These are phyloP conservation scores for Cladobotryum mycophilum DNA, from an alignment of 2,329 filamentous ascomycete species.

Conservation along the genomic window DNA sequence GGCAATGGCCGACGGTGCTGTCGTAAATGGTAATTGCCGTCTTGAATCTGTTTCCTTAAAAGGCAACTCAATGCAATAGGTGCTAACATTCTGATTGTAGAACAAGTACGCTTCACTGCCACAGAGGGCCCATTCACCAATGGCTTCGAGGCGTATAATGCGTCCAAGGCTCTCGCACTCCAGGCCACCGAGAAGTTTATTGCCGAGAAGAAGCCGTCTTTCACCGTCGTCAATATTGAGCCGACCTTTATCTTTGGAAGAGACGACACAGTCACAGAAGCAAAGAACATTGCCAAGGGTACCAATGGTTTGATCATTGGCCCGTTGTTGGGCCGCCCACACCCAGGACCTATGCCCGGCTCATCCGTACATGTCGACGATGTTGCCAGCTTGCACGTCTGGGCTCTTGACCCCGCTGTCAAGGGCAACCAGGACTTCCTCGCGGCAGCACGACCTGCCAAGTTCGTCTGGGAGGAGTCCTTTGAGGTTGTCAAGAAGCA, in stretches of 20 bases:
- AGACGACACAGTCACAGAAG: constrained; percentile 21
- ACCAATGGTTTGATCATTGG: not conserved
- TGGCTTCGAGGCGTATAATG: constrained; percentile 23
- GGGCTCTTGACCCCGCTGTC: not conserved
- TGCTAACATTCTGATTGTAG: no score
- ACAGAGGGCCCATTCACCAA: not conserved
- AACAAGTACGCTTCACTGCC: not conserved
- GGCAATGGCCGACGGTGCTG: not conserved
- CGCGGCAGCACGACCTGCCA: not conserved
- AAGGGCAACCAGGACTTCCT: constrained; percentile 3
- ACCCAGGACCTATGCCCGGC: constrained; percentile 6
- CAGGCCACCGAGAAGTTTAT: constrained; percentile 28
- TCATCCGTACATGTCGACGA: constrained; percentile 13
- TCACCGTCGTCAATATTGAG: constrained; percentile 29
- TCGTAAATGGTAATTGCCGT: not conserved
- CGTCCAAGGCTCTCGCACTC: constrained; percentile 30
- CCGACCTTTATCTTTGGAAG: constrained; percentile 31
- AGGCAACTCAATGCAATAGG: not conserved
- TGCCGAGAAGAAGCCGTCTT: constrained; percentile 24
- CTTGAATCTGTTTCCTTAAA: not conserved
- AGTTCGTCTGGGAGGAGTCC: not conserved
- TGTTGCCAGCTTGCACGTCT: constrained; percentile 8
- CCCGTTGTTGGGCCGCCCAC: not conserved
- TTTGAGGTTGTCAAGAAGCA: not conserved
- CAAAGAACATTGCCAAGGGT: not conserved